Base-by-base conservation (phyloP, 176 grass and related monocot genomes). In the Lolium perenne region DNA sequence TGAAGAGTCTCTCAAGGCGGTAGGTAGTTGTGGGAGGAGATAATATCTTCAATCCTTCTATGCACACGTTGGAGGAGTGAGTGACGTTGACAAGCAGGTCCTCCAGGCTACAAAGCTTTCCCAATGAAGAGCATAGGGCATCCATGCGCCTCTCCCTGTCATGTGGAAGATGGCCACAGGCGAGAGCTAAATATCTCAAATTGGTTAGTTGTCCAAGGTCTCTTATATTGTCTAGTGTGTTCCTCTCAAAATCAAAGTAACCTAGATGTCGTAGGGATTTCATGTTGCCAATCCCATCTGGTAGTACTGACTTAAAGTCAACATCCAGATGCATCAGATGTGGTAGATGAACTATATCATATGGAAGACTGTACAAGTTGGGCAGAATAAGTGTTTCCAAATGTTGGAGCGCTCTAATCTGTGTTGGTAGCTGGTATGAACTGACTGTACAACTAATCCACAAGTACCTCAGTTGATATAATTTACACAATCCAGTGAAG, bases 1-100 rank as follows among this genome's bases (percentile, higher is more conserved):
- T 4, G 0, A 5, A 10, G 67, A 71, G 67, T 21, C 0, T 2
- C 10, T 1, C 2, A n/a, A 1, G 9, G 0, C 0, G 10, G 63
- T 16, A 66, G 25, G 63, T 25, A 66, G 26, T 32, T 6, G 63
- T 11, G 26, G 63, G 13, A 66, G 63, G 63, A 35, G 63, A 32
- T 2, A 66, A 15, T 29, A 10, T 25, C 1, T 35, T 5, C 26
- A 66, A 35, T 11, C 63, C 26, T 16, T 66, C 63, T 66, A 66
- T 66, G 26, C 12, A 35, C n/a, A n/a, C n/a, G n/a, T n/a, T n/a
- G n/a, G n/a, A n/a, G n/a, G n/a, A n/a, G n/a, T n/a, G n/a, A n/a
- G n/a, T n/a, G n/a, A n/a, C n/a, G n/a, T n/a, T n/a, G n/a, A n/a
- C n/a, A n/a, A n/a, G n/a, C 54, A 57, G 17, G 54, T 3, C 6